These are phyloP conservation scores for Ziziphus jujuba DNA, from an alignment of 306 rosid genomes.

Conservation along the genomic window DNA sequence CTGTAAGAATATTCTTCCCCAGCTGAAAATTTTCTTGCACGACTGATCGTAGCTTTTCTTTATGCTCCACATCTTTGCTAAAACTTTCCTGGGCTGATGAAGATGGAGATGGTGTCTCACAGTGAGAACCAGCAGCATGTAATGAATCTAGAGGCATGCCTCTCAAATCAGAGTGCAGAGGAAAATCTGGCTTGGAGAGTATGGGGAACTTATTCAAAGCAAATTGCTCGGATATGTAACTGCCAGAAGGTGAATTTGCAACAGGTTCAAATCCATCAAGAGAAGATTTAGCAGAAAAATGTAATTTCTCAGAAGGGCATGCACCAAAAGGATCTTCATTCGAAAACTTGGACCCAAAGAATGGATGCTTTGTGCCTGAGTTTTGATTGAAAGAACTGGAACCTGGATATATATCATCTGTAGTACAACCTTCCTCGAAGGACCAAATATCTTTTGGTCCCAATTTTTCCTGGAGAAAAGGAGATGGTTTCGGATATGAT, in stretches of 20 bases:
- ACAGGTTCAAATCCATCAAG: constrained; percentile 31
- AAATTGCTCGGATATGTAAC: constrained; percentile 41
- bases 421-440: constrained; percentile 45
- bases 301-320: constrained; percentile 34
- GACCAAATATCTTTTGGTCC: constrained; percentile 41
- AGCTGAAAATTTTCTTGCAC: constrained; percentile 26
- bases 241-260: constrained; percentile 48
- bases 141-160: constrained; percentile 29
- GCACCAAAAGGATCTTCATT: constrained; percentile 46
- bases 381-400: constrained; percentile 41
- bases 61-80: constrained; percentile 41
- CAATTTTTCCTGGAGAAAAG: constrained; percentile 44
- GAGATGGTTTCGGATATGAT: constrained; percentile 42
- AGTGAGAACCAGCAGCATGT: constrained; percentile 33
- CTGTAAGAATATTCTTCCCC: constrained; percentile 38
- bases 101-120: constrained; percentile 47
- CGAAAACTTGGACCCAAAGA: constrained; percentile 37
- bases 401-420: constrained; percentile 39
- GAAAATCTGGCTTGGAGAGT: constrained; percentile 38
- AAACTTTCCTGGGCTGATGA: constrained; percentile 55
- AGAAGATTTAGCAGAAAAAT: constrained; percentile 38
- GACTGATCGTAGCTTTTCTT: constrained; percentile 33
- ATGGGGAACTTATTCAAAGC: constrained; percentile 36
- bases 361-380: constrained; percentile 41
- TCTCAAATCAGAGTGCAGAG: constrained; percentile 35